Conservation (phyloP, 2,329 filamentous ascomycete species). For the Pseudogymnoascus sp. region DNA sequence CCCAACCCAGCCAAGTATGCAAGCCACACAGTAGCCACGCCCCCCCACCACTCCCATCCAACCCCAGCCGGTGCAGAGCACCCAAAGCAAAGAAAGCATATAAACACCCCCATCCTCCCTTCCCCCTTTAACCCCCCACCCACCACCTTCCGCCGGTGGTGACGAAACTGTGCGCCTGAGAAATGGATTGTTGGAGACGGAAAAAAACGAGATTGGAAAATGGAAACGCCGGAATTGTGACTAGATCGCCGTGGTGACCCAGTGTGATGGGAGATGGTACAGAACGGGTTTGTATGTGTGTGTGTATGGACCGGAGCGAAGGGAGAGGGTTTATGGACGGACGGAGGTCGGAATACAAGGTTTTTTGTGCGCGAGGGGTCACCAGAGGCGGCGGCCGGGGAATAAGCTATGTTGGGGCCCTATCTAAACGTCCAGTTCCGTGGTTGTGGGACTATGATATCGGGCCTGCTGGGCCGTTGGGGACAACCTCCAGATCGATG, state of each 20-base stretch:
- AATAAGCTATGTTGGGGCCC: not conserved
- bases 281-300: not conserved
- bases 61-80: not conserved
- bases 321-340: not conserved
- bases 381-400: not conserved
- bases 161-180: not conserved
- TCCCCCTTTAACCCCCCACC: not conserved
- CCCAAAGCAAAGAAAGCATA: not conserved
- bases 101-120: not conserved
- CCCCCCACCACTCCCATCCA: not conserved
- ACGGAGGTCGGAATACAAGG: not conserved
- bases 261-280: not conserved
- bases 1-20: not conserved
- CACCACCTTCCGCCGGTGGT: not conserved
- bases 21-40: not conserved
- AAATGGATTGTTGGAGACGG: not conserved
- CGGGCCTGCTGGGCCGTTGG: constrained; percentile 21
- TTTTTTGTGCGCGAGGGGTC: not conserved
- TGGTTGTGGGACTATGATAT: constrained; percentile 14
- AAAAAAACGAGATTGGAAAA: not conserved
- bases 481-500: constrained; percentile 50
- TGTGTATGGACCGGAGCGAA: not conserved
- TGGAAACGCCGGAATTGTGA: not conserved
- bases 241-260: not conserved
- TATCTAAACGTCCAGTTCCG: not conserved